Conservation (phyloP, 495 filamentous ascomycete species). For the Podospora comata region DNA sequence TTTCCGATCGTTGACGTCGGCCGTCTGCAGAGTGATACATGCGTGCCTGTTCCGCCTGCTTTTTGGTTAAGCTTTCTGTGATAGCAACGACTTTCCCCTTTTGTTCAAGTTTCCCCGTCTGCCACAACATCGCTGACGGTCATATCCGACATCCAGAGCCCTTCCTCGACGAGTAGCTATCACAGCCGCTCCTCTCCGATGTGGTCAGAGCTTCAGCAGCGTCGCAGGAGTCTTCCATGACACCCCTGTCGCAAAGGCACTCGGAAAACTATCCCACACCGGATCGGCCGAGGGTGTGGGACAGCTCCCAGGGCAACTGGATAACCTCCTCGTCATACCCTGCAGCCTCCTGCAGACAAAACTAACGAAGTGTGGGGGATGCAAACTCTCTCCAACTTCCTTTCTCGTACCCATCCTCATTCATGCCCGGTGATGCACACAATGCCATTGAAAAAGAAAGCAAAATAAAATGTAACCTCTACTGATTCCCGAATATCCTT, state of each 20-base stretch:
- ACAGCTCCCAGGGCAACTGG: slow-evolving; percentile 1
- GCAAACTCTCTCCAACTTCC: slow-evolving; percentile 1
- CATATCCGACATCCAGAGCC: neutral
- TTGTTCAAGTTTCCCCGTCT: neutral
- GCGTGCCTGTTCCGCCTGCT: slow-evolving; percentile 1
- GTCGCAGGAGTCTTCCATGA: neutral
- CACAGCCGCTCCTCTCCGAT: slow-evolving; percentile 9
- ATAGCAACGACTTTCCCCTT: slow-evolving; percentile 4
- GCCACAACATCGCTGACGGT: neutral
- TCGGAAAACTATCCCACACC: neutral
- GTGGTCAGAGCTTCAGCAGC: slow-evolving; percentile 4
- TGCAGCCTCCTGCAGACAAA: neutral
- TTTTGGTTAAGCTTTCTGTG: slow-evolving; percentile 7
- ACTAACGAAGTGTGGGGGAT: neutral
- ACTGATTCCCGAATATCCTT: slow-evolving; percentile 49
- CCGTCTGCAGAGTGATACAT: slow-evolving; percentile 1
- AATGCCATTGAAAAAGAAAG: neutral
- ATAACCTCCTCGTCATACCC: slow-evolving; percentile 2
- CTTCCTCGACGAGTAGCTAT: neutral
- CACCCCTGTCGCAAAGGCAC: neutral
- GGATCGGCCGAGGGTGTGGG: neutral
- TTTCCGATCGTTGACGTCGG: slow-evolving; percentile 6
- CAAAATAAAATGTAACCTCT: slow-evolving; percentile 42
- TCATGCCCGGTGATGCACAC: neutral
- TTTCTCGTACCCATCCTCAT: neutral